Conservation (phyloP, 345 rosid genomes). For the Hypericum perforatum region DNA sequence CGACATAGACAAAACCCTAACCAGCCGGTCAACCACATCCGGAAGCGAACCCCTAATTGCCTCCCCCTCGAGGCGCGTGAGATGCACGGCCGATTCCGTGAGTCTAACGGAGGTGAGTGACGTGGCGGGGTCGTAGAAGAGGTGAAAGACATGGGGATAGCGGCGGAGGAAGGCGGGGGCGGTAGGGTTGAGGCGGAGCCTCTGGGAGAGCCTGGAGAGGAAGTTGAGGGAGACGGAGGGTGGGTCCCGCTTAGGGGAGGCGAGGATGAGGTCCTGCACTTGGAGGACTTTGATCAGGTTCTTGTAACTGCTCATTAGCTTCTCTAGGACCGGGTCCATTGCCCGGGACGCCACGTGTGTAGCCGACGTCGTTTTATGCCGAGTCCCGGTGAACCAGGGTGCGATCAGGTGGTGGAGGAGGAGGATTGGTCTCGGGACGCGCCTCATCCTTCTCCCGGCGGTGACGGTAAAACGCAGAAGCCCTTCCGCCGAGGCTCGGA, state of each 20-base stretch:
- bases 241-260: conserved; percentile 36
- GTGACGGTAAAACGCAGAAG: too few species aligned
- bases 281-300: conserved; percentile 63
- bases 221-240: conserved; percentile 68
- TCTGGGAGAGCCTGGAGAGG: conserved; percentile 71
- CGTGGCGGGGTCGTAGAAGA: conserved; percentile 46
- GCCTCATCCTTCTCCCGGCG: too few species aligned
- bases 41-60: conserved; percentile 38
- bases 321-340: conserved; percentile 76
- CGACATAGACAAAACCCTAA: conserved; percentile 60
- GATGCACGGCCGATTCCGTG: conserved; percentile 42
- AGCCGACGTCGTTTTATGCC: conserved; percentile 50
- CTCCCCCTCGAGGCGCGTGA: conserved; percentile 48
- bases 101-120: conserved; percentile 56
- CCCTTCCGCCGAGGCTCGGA: too few species aligned
- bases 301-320: conserved; percentile 82
- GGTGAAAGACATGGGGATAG: conserved; percentile 67
- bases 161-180: conserved; percentile 63
- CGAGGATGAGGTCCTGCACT: conserved; percentile 69
- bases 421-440: too few species aligned
- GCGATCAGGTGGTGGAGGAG: too few species aligned
- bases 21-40: conserved; percentile 45
- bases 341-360: conserved; percentile 63
- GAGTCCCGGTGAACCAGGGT: too few species aligned
- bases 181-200: conserved; percentile 75